Evolutionary conservation across 345 rosid species (phyloP), one percentile per base, ranked within the genome.

Genomic region (Lenwebbia sp.): DNA sequence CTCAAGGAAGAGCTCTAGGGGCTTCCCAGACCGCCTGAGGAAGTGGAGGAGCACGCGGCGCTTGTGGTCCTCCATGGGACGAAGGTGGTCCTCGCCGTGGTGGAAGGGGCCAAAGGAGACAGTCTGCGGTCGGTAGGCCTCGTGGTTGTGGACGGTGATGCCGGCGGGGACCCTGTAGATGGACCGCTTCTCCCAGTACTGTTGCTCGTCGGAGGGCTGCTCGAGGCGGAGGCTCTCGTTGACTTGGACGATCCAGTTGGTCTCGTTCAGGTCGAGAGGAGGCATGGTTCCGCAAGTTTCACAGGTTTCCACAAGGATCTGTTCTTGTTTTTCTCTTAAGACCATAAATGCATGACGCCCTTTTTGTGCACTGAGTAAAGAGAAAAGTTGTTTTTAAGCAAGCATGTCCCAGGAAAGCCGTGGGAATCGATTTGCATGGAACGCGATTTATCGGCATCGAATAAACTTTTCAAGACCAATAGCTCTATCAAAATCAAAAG

Each of bases 51-150:
- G 89, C 2, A 89, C 91, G n/a, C 92, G 85, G 15, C 87, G 85
- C 82, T 91, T 91, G 85, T 92, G 94, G 57, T 90, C 89, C 83
- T 92, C 92, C 94, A 90, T 91, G 5, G 90, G 85, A 87, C 14
- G 57, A 26, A 92, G 88, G 30, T 87, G 91, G 7, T 86, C 85
- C 21, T 85, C 49, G 0, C 85, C 91, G 8, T 89, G 89, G 84
- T 91, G 93, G 88, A 90, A 91, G 28, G 92, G 93, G 14, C 92
- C 92, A 6, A 91, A 88, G 12, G 92, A 92, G n/a, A 92, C 92
- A 2, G 58, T 81, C 85, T 88, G 92, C 19, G 93, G 93, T 33
- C 50, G 84, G 83, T 90, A 90, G 51, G 91, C 90, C 76, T 83
- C 76, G 83, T 41, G 87, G 87, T 91, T 92, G 15, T 87, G 85